Percentiles rank a stretch among this genome's conserved stretches.
Conservation (phyloP, 371 early-diverging fungal genomes). For the Apophysomyces variabilis region DNA sequence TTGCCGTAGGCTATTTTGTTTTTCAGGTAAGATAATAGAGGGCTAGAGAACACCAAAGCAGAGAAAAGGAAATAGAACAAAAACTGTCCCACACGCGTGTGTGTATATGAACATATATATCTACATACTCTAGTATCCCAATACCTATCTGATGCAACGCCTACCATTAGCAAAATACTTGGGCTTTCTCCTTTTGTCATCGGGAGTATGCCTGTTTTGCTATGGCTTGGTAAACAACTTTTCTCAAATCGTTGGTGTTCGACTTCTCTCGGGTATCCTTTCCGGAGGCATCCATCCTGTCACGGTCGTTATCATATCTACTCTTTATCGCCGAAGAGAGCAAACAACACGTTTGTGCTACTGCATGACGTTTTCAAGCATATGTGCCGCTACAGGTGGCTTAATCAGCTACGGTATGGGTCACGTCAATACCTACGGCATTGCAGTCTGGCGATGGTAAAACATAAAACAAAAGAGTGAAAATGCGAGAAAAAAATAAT, state of each 20-base stretch:
- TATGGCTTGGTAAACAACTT: conserved; percentile 33
- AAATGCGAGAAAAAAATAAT: too few species aligned
- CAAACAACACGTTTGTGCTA: conserved; percentile 30
- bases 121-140: conserved; percentile 23
- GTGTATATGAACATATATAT: conserved; percentile 1
- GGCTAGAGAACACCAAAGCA: neutral
- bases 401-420: conserved; percentile 58
- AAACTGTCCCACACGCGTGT: too few species aligned
- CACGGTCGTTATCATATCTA: conserved; percentile 30
- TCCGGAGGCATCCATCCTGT: conserved; percentile 38
- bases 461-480: neutral
- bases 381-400: conserved; percentile 54
- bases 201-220: conserved; percentile 30
- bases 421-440: conserved; percentile 37
- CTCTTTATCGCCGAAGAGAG: conserved; percentile 41
- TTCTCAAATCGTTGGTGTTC: conserved; percentile 28
- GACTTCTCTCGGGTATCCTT: conserved; percentile 41
- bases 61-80: too few species aligned
- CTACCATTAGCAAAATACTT: conserved; percentile 26
- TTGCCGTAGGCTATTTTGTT: conserved; percentile 33
- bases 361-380: conserved; percentile 31
- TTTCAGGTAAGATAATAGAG: conserved; percentile 25
- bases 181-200: conserved; percentile 24
- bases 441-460: conserved; percentile 58
- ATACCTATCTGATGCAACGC: conserved; percentile 33